Evolutionary conservation across 176 grass and related monocot species (phyloP), one percentile per base, ranked within the genome.

Genomic region (Secale cereale): DNA sequence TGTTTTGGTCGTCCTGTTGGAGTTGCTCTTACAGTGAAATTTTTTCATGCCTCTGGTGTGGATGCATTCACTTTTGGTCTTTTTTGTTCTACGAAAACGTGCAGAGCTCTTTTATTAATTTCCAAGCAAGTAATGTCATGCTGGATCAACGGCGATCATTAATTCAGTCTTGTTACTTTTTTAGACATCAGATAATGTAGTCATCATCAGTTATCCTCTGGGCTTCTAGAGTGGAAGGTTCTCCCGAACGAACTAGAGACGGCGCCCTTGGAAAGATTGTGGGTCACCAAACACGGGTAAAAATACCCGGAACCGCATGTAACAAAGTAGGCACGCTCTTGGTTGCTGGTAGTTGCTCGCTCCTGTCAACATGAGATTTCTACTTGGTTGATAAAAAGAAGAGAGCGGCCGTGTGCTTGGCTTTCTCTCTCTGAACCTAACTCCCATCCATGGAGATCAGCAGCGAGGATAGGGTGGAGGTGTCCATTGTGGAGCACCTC

Each of bases 271-370:
- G 45, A 93, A 96, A 96, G 91, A 79, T 89, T 83, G 91, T 96
- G 91, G 89, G 89, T 78, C 82, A 87, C 94, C 94, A 87, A 89
- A 89, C 82, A 87, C 23, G 20, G 65, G 32, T 19, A 60, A 77
- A 20, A 72, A 70, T 62, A 85, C 48, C 41, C 1, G 23, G 5
- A 79, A 71, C 59, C 46, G 40, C 37, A 31, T 43, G 76, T 41
- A 65, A 66, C 65, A 88, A 86, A 88, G 86, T 92, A 90, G 89
- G 87, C 84, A 82, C 84, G 76, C 78, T 90, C 66, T 92, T 92
- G 92, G 94, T 97, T 87, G 83, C 48, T 82, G 26, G 76, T 92
- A 87, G 89, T 94, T 88, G 74, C 71, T 74, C 78, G 9, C 68
- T 77, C 40, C 81, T 80, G 80, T 70, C 19, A n/a, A n/a, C n/a